Conservation (phyloP, 805 yeast genomes). For the Metschnikowia peoriensis region DNA sequence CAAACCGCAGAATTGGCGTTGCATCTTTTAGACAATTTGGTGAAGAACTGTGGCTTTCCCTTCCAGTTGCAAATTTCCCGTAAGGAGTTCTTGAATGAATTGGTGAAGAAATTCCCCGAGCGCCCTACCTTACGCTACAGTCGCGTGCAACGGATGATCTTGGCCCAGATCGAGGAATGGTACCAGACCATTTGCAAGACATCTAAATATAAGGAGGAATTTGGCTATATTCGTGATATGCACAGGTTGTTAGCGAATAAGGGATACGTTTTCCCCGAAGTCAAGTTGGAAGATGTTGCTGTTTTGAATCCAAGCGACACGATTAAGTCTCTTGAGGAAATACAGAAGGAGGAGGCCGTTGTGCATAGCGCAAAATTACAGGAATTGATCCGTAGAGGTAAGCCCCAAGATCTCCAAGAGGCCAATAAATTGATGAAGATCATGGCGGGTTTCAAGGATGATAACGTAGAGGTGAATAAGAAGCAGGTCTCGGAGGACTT, state of each 20-base stretch:
- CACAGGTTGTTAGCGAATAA: conserved; percentile 84
- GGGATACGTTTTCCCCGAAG: conserved; percentile 92
- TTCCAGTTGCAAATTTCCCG: conserved; percentile 92
- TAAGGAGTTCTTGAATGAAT: conserved; percentile 89
- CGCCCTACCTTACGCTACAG: conserved; percentile 86
- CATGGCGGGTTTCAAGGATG: conserved; percentile 96
- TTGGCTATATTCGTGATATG: conserved; percentile 93
- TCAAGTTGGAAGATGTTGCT: conserved; percentile 86
- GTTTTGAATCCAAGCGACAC: conserved; percentile 88
- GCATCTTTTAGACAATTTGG: conserved; percentile 81
- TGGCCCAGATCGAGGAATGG: conserved; percentile 97
- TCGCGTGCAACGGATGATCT: conserved; percentile 76
- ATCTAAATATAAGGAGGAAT: conserved; percentile 84
- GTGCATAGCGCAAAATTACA: conserved; percentile 95
- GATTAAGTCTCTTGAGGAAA: conserved; percentile 82
- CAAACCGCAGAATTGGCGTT: conserved; percentile 84
- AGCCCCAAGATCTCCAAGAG: conserved; percentile 91
- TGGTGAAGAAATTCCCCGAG: conserved; percentile 92
- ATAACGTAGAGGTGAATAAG: conserved; percentile 67
- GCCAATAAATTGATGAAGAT: conserved; percentile 96
- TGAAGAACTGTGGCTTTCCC: conserved; percentile 97
- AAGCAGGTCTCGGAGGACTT: conserved; percentile 82
- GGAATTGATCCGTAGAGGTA: conserved; percentile 91
- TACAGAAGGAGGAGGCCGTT: conserved; percentile 86
- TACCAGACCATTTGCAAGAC: conserved; percentile 90